Evolutionary conservation across 306 rosid species (phyloP).

Genomic region (Cajanus cajan): DNA sequence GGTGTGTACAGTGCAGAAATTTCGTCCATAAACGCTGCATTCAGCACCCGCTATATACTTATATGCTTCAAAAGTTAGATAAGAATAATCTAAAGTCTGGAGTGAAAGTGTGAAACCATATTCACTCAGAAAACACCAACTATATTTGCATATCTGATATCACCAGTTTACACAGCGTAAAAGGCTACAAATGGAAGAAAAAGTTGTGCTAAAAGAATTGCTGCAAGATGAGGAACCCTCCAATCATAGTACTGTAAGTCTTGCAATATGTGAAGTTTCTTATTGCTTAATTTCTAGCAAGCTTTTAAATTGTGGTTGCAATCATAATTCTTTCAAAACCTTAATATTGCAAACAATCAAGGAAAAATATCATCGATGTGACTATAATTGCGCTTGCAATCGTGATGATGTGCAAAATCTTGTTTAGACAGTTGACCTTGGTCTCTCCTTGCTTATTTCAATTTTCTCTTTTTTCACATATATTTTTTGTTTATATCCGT

Average conservation of each 20-base stretch:
- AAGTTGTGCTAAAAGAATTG: conserved; percentile 21
- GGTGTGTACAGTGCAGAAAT: neutral
- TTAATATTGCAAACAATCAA: neutral
- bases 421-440: neutral
- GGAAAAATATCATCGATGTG: neutral
- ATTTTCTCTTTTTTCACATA: neutral
- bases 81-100: neutral
- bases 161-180: neutral
- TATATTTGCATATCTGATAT: neutral
- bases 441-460: neutral
- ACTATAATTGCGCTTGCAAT: neutral
- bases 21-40: conserved; percentile 6
- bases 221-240: conserved; percentile 21
- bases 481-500: neutral
- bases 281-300: neutral
- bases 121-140: neutral
- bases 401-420: neutral
- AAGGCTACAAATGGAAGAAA: conserved; percentile 35
- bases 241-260: conserved; percentile 22
- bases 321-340: neutral
- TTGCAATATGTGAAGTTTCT: neutral
- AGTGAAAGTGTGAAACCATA: neutral
- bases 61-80: neutral
- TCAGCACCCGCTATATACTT: conserved; percentile 14
- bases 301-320: neutral